Conservation (phyloP, 805 yeast species). For the Wickerhamomyces canadensis region DNA sequence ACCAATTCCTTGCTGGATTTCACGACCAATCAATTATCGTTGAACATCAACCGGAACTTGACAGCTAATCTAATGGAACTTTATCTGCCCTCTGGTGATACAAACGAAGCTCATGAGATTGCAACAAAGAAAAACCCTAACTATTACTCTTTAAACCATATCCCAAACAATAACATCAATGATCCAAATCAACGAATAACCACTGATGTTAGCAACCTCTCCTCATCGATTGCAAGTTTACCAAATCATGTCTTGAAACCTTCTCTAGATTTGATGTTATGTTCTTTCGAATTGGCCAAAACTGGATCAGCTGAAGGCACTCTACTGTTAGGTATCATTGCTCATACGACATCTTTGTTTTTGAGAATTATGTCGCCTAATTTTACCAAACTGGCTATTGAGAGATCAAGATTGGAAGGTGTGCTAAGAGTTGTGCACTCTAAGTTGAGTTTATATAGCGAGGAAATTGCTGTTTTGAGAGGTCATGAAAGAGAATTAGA, state of each 20-base stretch:
- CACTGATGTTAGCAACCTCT: slow-evolving; percentile 69
- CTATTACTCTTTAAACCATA: slow-evolving; percentile 65
- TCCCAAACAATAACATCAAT: slow-evolving; percentile 37
- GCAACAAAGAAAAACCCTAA: slow-evolving; percentile 48
- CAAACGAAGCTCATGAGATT: slow-evolving; percentile 14
- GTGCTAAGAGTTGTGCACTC: slow-evolving; percentile 80
- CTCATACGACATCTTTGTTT: slow-evolving; percentile 72
- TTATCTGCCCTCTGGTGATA: slow-evolving; percentile 56
- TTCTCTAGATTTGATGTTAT: slow-evolving; percentile 66
- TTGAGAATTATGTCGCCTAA: slow-evolving; percentile 82
- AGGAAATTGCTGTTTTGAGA: slow-evolving; percentile 80
- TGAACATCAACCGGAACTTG: slow-evolving; percentile 55
- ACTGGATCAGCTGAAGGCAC: slow-evolving; percentile 63
- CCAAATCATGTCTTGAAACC: slow-evolving; percentile 87
- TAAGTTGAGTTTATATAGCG: slow-evolving; percentile 69
- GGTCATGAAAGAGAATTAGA: slow-evolving; percentile 80
- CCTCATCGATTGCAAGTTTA: slow-evolving; percentile 63
- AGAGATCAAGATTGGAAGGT: slow-evolving; percentile 77
- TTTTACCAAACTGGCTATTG: slow-evolving; percentile 73
- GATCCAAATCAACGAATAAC: slow-evolving; percentile 85
- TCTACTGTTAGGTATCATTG: slow-evolving; percentile 68
- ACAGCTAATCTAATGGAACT: slow-evolving; percentile 60
- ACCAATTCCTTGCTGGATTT: slow-evolving; percentile 66
- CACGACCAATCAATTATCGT: slow-evolving; percentile 52
- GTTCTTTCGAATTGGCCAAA: slow-evolving; percentile 66